Percentiles rank a stretch among this genome's conserved stretches.
These are phyloP conservation scores for Medicago ruthenica DNA, from an alignment of 306 rosid species.

Conservation along the genomic window DNA sequence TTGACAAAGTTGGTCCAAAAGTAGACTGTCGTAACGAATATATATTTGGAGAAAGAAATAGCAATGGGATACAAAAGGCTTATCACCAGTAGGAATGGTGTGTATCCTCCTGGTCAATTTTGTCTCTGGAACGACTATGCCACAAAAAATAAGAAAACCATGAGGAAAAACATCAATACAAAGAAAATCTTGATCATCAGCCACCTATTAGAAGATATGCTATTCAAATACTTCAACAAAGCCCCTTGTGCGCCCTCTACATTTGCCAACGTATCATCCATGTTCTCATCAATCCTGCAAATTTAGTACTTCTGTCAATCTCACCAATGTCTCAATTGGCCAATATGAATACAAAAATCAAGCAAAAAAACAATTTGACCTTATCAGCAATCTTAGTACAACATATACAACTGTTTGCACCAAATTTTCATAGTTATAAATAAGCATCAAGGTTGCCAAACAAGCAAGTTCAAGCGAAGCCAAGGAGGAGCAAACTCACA, in stretches of 20 bases:
- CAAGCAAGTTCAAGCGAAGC: neutral
- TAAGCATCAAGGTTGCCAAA: conserved; percentile 22
- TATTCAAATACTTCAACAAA: conserved; percentile 88
- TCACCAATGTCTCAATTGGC: conserved; percentile 35
- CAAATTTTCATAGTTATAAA: conserved; percentile 38
- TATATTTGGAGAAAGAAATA: conserved; percentile 36
- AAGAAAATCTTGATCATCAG: conserved; percentile 99
- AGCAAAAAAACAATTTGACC: conserved; percentile 29
- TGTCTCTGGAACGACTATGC: conserved; percentile 61
- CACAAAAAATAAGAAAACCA: conserved; percentile 98
- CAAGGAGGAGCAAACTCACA: neutral
- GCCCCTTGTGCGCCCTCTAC: conserved; percentile 98
- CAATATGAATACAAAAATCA: conserved; percentile 29
- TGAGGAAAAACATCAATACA: conserved; percentile 90
- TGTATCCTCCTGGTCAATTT: conserved; percentile 48
- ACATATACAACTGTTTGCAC: conserved; percentile 2
- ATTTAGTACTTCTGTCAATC: conserved; percentile 21
- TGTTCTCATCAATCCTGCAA: conserved; percentile 94
- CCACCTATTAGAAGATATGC: conserved; percentile 99
- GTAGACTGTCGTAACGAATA: conserved; percentile 41
- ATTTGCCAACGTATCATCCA: conserved; percentile 88
- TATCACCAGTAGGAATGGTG: conserved; percentile 44
- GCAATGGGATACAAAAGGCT: conserved; percentile 42
- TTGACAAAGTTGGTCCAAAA: conserved; percentile 46
- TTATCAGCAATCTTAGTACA: conserved; percentile 17